Evolutionary conservation across 768 basidiomycete genomes (phyloP).

Genomic region (Podaxis pistillaris): DNA sequence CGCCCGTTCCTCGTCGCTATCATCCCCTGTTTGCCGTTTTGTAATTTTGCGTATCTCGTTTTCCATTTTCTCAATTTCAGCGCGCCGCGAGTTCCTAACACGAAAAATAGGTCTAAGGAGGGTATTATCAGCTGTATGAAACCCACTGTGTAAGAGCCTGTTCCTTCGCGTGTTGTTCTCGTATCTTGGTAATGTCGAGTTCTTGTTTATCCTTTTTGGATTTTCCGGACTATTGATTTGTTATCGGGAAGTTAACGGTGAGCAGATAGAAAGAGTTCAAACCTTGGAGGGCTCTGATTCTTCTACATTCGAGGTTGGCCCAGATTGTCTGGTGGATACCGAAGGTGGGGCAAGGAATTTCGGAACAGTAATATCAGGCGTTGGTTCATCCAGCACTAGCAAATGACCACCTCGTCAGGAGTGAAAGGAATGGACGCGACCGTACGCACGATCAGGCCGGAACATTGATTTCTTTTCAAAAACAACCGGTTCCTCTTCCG

Average conservation of each 20-base stretch:
- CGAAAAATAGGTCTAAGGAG: background rate
- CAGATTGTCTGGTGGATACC: constrained; percentile 16
- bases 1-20: constrained; percentile 64
- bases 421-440: background rate
- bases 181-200: constrained; percentile 65
- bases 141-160: constrained; percentile 61
- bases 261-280: background rate
- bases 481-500: constrained; percentile 49
- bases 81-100: constrained; percentile 58
- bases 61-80: constrained; percentile 87
- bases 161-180: constrained; percentile 74
- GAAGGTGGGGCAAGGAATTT: constrained; percentile 36
- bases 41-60: constrained; percentile 79
- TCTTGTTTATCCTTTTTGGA: constrained; percentile 38
- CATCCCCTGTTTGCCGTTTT: constrained; percentile 53
- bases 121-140: background rate
- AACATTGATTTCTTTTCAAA: constrained; percentile 82
- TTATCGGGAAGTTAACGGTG: background rate
- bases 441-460: constrained; percentile 75
- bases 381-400: constrained; percentile 37
- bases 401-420: background rate
- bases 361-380: constrained; percentile 30
- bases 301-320: constrained; percentile 11
- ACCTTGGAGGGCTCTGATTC: constrained; percentile 16
- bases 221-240: constrained; percentile 25